A percentile compares a stretch with the other conserved stretches of the same genome.
These are phyloP conservation scores for Hyphodiscus sp. DNA, from an alignment of 2,329 filamentous ascomycete genomes.

Conservation along the genomic window DNA sequence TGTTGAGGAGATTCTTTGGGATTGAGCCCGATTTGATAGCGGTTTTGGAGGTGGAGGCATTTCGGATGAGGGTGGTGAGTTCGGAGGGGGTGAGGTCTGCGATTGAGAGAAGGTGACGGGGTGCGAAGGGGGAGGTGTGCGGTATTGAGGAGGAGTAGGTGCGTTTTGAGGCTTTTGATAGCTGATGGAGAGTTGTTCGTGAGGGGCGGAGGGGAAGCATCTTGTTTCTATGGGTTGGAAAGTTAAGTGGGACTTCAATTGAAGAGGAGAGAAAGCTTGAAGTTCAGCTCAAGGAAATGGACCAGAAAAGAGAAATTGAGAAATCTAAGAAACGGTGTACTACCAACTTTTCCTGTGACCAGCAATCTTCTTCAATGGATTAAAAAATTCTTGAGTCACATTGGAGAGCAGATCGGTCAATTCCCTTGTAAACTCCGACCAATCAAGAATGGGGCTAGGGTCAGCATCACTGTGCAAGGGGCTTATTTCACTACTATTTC, in stretches of 20 bases:
- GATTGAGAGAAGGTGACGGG: constrained; percentile 88
- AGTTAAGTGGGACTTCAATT: not conserved
- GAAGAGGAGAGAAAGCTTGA: not conserved
- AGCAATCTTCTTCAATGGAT: not conserved
- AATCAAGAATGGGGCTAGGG: too few relatives aligned
- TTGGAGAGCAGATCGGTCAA: not conserved
- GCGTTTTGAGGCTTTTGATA: constrained; percentile 17
- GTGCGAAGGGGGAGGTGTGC: constrained; percentile 44
- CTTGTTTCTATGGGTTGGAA: not conserved
- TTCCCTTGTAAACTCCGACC: too few relatives aligned
- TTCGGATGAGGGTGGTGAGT: constrained; percentile 73
- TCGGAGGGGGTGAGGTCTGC: constrained; percentile 76
- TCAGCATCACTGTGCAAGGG: too few relatives aligned
- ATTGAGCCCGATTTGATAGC: constrained; percentile 64
- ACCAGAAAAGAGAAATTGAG: not conserved
- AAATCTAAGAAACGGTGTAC: not conserved
- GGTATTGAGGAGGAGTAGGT: constrained; percentile 18
- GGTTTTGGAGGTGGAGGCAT: constrained; percentile 71
- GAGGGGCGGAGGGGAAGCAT: constrained; percentile 11
- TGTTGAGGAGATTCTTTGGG: constrained; percentile 51
- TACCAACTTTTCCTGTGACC: not conserved
- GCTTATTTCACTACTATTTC: too few relatives aligned
- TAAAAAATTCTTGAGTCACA: not conserved
- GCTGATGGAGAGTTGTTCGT: constrained; percentile 17
- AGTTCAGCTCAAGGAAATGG: not conserved